phyloP scores from a whole-genome alignment of 257 asterid genomes.

The Ilex asprella region DNA sequence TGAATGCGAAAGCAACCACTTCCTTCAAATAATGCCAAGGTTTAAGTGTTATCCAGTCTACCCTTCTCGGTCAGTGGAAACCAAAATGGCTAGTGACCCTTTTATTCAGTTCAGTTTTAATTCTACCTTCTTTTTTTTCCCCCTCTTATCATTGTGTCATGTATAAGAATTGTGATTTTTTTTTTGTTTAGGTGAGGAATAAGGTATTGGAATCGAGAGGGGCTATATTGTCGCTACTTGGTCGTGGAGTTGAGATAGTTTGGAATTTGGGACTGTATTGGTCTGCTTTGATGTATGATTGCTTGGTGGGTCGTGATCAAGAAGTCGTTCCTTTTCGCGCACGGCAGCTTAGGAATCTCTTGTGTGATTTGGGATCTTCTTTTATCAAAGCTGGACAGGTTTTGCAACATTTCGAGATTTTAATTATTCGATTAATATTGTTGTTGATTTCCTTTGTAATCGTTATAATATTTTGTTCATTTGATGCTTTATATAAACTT shows the following conservation, averaged over 20 bases:
- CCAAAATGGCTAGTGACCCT: background rate
- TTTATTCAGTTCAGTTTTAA: background rate
- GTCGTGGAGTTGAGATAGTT: conserved; percentile 91
- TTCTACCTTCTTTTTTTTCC: background rate
- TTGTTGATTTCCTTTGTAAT: background rate
- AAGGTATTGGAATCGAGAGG: conserved; percentile 95
- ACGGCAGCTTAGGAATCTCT: conserved; percentile 84
- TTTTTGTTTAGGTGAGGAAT: conserved; percentile 52
- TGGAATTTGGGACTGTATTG: conserved; percentile 95
- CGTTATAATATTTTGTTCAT: background rate
- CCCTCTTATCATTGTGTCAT: no score
- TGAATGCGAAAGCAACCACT: no score
- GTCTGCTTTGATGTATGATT: conserved; percentile 79
- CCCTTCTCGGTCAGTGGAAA: background rate
- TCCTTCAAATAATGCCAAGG: background rate
- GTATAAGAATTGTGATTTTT: background rate
- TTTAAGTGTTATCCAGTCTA: background rate
- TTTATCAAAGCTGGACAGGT: conserved; percentile 99
- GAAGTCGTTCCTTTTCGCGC: conserved; percentile 99
- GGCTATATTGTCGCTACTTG: conserved; percentile 64
- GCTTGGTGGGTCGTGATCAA: conserved; percentile 82
- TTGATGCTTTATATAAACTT: no score
- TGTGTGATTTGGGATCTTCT: conserved; percentile 97
- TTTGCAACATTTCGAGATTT: background rate
- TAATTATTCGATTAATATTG: background rate